Evolutionary conservation across 1,139 yeast genomes (phyloP), one percentile per base, ranked within the genome.

Genomic region (Ogataea hybrid): DNA sequence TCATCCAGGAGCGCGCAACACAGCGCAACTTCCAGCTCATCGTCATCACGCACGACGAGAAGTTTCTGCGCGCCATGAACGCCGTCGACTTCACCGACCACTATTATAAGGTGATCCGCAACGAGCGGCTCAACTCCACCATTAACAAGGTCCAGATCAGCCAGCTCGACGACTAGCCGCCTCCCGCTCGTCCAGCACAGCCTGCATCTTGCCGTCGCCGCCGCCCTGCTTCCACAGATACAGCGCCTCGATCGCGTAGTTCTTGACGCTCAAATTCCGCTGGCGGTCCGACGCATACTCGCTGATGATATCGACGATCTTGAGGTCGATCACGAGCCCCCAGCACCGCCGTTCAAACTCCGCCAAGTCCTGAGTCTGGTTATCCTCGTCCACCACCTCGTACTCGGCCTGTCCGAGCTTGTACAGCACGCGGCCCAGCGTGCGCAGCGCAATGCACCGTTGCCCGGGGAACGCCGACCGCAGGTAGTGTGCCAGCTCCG

Each of bases 41-140:
- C 56, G 94, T 92, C 5, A 92, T 92, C 53, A 92, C 98, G 0
- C 98, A 92, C 59, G 99, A 92, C 65, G 97, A 92, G 63, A 84
- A 85, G 54, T 92, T 92, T 57, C 69, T 92, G 58, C 74, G 81
- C 40, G 84, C 83, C 58, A 89, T 92, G 80, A 81, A 83, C 60
- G 97, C 97, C 0, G 77, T 82, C 23, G 77, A 79, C 42, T 89
- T 86, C 59, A 82, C 96, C n/a, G 96, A 88, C 61, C 89, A 84
- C 58, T 94, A 86, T 63, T 92, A 83, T 63, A 74, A 86, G 49
- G 82, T 92, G 15, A 77, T 77, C 50, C 73, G 98, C 58, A 89
- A 89, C 62, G 87, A 82, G 47, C 75, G 84, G 41, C 92, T 88
- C 55, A 79, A 80, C 50, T 86, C 96, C 1, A 77, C 80, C 45